Conservation (phyloP, 2,329 filamentous ascomycete species). For the Cladosporium phlei region DNA sequence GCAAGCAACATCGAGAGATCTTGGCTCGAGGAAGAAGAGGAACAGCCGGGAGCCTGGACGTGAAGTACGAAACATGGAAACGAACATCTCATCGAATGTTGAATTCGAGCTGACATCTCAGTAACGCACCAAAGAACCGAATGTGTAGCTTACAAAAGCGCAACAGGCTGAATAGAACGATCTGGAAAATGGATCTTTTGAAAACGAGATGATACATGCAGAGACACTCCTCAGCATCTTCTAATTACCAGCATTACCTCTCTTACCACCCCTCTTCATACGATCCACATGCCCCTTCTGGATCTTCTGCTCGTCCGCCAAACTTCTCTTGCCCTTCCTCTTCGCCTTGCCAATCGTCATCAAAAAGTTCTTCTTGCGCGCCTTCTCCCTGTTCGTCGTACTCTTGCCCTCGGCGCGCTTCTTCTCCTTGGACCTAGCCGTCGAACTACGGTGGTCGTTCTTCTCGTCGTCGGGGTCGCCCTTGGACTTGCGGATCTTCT, state of each 20-base stretch:
- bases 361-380: conserved; percentile 94
- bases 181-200: too few relatives aligned
- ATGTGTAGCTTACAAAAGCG: too few relatives aligned
- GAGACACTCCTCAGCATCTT: too few relatives aligned
- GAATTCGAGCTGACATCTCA: too few relatives aligned
- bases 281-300: conserved; percentile 77
- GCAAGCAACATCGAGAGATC: too few relatives aligned
- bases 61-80: too few relatives aligned
- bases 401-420: conserved; percentile 89
- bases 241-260: conserved; percentile 56
- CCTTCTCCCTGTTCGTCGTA: conserved; percentile 95
- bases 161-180: too few relatives aligned
- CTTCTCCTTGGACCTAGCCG: conserved; percentile 78
- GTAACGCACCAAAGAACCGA: too few relatives aligned
- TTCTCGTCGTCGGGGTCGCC: conserved; percentile 67
- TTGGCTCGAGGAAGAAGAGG: too few relatives aligned
- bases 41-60: too few relatives aligned
- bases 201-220: too few relatives aligned
- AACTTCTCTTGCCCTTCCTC: conserved; percentile 88
- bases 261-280: conserved; percentile 76
- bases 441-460: conserved; percentile 74
- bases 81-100: too few relatives aligned
- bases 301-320: conserved; percentile 77
- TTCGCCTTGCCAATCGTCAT: conserved; percentile 98
- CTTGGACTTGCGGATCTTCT: conserved; percentile 75